Evolutionary conservation across 2,329 filamentous ascomycete species (phyloP).

Genomic region (Xylariaceae sp.): DNA sequence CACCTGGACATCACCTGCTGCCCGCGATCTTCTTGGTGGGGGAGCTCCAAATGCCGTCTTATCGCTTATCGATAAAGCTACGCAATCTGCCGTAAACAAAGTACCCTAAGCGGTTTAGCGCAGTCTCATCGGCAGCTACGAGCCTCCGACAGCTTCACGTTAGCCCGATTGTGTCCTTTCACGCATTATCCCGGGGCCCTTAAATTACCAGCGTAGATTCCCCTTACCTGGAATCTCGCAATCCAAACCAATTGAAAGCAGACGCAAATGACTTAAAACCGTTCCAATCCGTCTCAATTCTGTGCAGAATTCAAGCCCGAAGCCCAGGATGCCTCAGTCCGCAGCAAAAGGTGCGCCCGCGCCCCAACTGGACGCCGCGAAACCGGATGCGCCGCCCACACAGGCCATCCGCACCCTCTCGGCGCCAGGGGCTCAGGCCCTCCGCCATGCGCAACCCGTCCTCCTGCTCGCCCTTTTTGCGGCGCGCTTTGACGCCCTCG

Average conservation of each 20-base stretch:
- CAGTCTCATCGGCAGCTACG: too few relatives aligned
- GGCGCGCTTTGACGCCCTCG: slow-evolving; percentile 59
- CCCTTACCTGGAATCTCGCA: too few relatives aligned
- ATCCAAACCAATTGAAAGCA: not conserved
- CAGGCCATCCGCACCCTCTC: slow-evolving; percentile 37
- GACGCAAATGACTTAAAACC: not conserved
- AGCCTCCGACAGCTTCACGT: not conserved
- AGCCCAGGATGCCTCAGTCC: slow-evolving; percentile 35
- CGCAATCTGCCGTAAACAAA: not conserved
- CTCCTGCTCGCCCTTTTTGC: slow-evolving; percentile 61
- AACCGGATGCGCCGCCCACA: slow-evolving; percentile 25
- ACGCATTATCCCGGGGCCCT: not conserved
- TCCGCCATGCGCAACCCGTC: slow-evolving; percentile 63
- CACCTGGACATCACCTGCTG: not conserved
- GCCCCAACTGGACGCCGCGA: slow-evolving; percentile 23
- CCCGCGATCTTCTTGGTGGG: slow-evolving; percentile 1
- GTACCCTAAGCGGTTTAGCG: not conserved
- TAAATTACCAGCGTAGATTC: not conserved
- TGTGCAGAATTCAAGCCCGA: too few relatives aligned
- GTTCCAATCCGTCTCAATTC: not conserved
- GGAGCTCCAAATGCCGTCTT: slow-evolving; percentile 11
- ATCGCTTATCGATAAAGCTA: slow-evolving; percentile 14
- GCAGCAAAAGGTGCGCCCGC: slow-evolving; percentile 23
- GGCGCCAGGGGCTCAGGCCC: slow-evolving; percentile 39
- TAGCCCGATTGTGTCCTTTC: not conserved